Base-by-base conservation (phyloP, 2,329 filamentous ascomycete genomes). In the Monilinia polystroma region DNA sequence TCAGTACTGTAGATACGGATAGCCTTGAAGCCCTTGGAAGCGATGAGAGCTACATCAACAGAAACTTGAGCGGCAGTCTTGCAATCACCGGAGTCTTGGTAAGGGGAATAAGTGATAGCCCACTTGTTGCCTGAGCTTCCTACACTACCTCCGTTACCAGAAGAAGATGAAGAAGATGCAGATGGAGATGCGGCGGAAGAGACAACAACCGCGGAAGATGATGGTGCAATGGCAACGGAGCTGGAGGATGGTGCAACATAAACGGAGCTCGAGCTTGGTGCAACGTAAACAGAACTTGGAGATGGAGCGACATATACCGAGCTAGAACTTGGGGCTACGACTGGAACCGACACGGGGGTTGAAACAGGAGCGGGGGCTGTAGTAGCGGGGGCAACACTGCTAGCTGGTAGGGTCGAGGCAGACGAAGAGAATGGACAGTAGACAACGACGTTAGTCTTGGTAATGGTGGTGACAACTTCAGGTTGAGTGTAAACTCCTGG, bases 1-100 rank as follows among this genome's bases (percentile, higher is more conserved):
- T 97, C 93, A 73, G 93, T 93, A 71, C 90, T 92, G 87, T 98
- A 98, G 77, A 95, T 83, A 78, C 94, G 93, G 77, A 94, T 78
- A 60, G 85, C 81, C 70, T 79, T 80, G 85, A 93, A 92, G 68
- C 90, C 90, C 71, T 85, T 85, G 64, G 73, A 60, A 75, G 87
- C 85, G 76, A 94, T 90, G 68, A 78, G 72, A 51, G 79, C 77
- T 72, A 94, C 83, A 71, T 93, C 90, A 32, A 73, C 65, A 69
- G 82, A 76, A 68, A 94, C 86, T 58, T 84, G 77, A n/a, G 70
- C 70, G 69, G 83, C 79, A 68, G 76, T 75, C 86, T 91, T 92
- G 88, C 91, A 94, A 59, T 80, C 74, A 69, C 85, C 85, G 69
- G 81, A 54, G 16, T 52, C 74, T 72, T 81, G 82, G 81, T 91